Evolutionary conservation across 2,329 filamentous ascomycete genomes (phyloP).

Genomic region (Pleurostoma richardsiae): DNA sequence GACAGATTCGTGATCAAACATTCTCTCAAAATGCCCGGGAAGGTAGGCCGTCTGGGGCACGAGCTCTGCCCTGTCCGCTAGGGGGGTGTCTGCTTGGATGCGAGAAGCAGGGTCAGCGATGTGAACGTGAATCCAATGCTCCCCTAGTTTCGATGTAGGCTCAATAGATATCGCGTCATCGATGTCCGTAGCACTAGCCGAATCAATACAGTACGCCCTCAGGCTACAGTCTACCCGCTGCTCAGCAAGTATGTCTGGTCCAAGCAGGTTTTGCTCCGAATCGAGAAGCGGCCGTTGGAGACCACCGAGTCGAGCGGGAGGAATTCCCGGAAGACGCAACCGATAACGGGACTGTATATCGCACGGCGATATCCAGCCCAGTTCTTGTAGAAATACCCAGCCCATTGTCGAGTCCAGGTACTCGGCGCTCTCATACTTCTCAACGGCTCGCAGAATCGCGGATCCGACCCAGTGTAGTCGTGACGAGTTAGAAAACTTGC

Average conservation of each 20-base stretch:
- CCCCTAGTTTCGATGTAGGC: conserved; percentile 39
- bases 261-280: conserved; percentile 23
- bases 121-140: conserved; percentile 75
- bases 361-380: conserved; percentile 67
- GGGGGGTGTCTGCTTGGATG: conserved; percentile 51
- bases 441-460: conserved; percentile 55
- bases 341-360: conserved; percentile 63
- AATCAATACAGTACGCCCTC: conserved; percentile 70
- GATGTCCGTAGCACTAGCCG: conserved; percentile 60
- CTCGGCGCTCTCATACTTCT: conserved; percentile 50
- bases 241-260: conserved; percentile 38
- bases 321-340: conserved; percentile 45
- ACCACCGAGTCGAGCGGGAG: conserved; percentile 35
- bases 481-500: conserved; percentile 46
- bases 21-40: conserved; percentile 50
- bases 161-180: conserved; percentile 77
- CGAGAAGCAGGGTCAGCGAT: conserved; percentile 73
- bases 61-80: conserved; percentile 57
- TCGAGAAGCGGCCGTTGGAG: conserved; percentile 19
- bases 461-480: conserved; percentile 58
- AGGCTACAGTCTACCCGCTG: conserved; percentile 56
- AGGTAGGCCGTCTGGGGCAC: conserved; percentile 57
- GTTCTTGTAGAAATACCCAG: conserved; percentile 69
- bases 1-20: conserved; percentile 37
- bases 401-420: conserved; percentile 40